Evolutionary conservation across 176 grass and related monocot genomes (phyloP).

Genomic region (Luzula sylvatica): DNA sequence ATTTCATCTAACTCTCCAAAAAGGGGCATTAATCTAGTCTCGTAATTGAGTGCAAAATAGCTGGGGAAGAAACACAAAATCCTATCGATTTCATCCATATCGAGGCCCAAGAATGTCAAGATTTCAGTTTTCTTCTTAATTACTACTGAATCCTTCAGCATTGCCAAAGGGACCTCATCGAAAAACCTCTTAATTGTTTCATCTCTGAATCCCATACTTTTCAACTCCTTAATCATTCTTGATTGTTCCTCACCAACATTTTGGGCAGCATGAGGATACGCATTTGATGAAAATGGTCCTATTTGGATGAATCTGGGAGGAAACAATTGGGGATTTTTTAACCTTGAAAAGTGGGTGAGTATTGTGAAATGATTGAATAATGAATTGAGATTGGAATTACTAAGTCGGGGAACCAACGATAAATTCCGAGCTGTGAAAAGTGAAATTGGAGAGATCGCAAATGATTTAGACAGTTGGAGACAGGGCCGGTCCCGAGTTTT

Average conservation of each 20-base stretch:
- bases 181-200: constrained; percentile 19
- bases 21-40: constrained; percentile 25
- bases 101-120: constrained; percentile 18
- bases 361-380: no score
- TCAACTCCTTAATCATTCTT: constrained; percentile 10
- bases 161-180: constrained; percentile 13
- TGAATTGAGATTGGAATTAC: constrained; percentile 8
- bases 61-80: constrained; percentile 30
- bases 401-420: neutral
- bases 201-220: constrained; percentile 22
- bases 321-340: constrained; percentile 12
- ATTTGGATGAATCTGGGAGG: constrained; percentile 19
- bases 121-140: constrained; percentile 18
- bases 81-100: constrained; percentile 17
- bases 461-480: constrained; percentile 3
- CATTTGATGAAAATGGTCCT: constrained; percentile 12
- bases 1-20: constrained; percentile 40
- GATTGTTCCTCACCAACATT: constrained; percentile 23
- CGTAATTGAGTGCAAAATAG: constrained; percentile 9
- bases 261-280: constrained; percentile 4
- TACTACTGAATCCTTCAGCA: constrained; percentile 11
- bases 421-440: constrained; percentile 1
- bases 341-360: neutral
- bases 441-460: neutral
- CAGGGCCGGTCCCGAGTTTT: no score